Evolutionary conservation across 2,329 filamentous ascomycete species (phyloP), one percentile per base, ranked within the genome.

Genomic region (Thelonectria discophora): DNA sequence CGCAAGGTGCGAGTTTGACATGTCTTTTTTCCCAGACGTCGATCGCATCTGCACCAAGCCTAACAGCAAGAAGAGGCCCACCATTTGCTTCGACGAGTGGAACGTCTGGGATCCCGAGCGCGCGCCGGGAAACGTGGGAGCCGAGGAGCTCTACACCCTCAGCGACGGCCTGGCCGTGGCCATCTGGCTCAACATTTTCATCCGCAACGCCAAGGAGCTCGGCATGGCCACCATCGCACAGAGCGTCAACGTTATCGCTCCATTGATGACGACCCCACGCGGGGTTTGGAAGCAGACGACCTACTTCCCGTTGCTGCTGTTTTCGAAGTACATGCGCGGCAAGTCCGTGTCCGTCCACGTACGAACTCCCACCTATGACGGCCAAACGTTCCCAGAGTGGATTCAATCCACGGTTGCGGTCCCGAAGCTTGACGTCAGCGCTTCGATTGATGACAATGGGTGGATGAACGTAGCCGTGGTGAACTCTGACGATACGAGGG

Each of bases 11-110:
- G 59, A 64, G 10, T 64, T 64, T 27, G 62, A 64, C 55, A 40
- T 64, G 59, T 64, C 62, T 1, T 30, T 13, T 17, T 64, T 59
- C 48, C 62, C 59, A 10, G 62, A 64, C 8, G 20, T 93, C 1
- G 90, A 90, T 0, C 82, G 88, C 46, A 88, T 91, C 71, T 87
- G 90, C 73, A 89, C 89, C 74, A 78, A 80, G 49, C 77, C 82
- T 0, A 79, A 80, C 0, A 84, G 88, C 21, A 84, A 84, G 7
- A 80, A 83, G 6, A 88, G 86, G 3, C 62, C 62, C 30, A 88
- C 82, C 32, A 91, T 93, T 73, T 93, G 90, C 79, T 93, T 93
- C 74, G 90, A 93, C 73, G 90, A 93, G 76, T 93, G 90, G 90
- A 93, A 93, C 73, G 90, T 93, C 11, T 93, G 90, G 90, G 89